Percentiles rank a stretch among this genome's conserved stretches.
phyloP scores from a whole-genome alignment of 352 stramenopile genomes.

The Lagenidium sp. region DNA sequence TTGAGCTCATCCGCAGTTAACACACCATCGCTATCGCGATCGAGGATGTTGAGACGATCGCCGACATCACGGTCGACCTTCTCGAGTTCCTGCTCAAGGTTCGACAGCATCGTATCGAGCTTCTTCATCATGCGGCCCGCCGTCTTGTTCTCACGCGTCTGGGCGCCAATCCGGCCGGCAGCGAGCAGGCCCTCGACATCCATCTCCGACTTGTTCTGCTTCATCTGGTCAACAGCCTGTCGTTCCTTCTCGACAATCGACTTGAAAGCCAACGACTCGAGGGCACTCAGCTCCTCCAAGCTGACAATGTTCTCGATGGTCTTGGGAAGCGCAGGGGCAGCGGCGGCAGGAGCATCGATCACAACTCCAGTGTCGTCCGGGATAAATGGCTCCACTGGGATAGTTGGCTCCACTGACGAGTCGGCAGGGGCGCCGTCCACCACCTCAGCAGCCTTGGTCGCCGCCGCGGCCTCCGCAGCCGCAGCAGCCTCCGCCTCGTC shows the following conservation, averaged over 20 bases:
- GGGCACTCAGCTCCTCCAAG: constrained; percentile 67
- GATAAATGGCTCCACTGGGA: constrained; percentile 13
- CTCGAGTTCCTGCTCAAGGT: constrained; percentile 91
- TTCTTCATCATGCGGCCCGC: constrained; percentile 88
- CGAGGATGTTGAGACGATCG: constrained; percentile 96
- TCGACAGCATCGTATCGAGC: constrained; percentile 91
- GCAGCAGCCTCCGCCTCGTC: constrained; percentile 47
- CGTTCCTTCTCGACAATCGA: constrained; percentile 84
- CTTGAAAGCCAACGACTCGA: constrained; percentile 83
- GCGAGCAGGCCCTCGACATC: constrained; percentile 73
- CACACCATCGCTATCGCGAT: constrained; percentile 96
- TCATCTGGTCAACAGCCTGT: constrained; percentile 74
- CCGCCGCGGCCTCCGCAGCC: constrained; percentile 17
- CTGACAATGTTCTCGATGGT: constrained; percentile 70
- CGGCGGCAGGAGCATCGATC: constrained; percentile 10
- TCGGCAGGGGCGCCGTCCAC: constrained; percentile 7
- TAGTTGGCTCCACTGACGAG: constrained; percentile 1
- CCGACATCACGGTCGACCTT: constrained; percentile 95
- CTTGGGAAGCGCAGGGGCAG: constrained; percentile 18
- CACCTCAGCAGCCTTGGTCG: constrained; percentile 4
- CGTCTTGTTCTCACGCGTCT: constrained; percentile 84
- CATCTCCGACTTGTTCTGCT: constrained; percentile 86
- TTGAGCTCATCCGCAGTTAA: constrained; percentile 93
- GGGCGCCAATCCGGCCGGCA: constrained; percentile 70
- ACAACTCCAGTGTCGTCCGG: constrained; percentile 22